Evolutionary conservation across 805 yeast species (phyloP), one percentile per base, ranked within the genome.

Genomic region (Starmerella scarabaei): DNA sequence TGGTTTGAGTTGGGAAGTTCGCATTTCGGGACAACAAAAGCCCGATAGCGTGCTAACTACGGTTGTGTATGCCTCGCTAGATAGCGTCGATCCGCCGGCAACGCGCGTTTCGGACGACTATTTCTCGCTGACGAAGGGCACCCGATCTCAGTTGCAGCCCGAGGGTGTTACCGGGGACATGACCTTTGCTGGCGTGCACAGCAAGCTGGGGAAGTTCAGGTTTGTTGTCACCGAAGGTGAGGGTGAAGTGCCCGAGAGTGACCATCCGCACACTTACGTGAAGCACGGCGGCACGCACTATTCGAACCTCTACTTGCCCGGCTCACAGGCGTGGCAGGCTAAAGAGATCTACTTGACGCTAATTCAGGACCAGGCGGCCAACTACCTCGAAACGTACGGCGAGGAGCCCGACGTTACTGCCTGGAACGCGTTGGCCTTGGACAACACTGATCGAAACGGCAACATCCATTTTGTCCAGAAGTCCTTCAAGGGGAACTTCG

Each of bases 401-500:
- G 57, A 53, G 2, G 54, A 59, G 7, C 44, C 56, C 16, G 63
- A 68, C 16, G 34, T 51, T 18, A 67, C 75, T 3, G 65, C 73
- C 9, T 53, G 55, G 52, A 53, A 53, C 17, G 51, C 66, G 5
- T 71, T 73, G 36, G 60, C 73, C 4, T 45, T 84, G 31, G 67
- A 81, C 50, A 76, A 82, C 54, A 69, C 73, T 33, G 57, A 62
- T 19, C 76, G 74, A 48, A 73, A 61, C 45, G 96, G 95, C 1
- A 83, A 83, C 54, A 55, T 82, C 42, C 95, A 88, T 56, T 71
- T 72, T 43, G 61, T 85, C 21, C 95, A 88, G 59, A 77, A 81
- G 51, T 65, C 76, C 0, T 91, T 74, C 56, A 66, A 69, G 52
- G 94, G 93, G 2, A 64, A 61, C 14, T 79, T 81, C 56, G 82